These are phyloP conservation scores for Plantago ovata DNA, from an alignment of 257 asterid species.

Conservation along the genomic window DNA sequence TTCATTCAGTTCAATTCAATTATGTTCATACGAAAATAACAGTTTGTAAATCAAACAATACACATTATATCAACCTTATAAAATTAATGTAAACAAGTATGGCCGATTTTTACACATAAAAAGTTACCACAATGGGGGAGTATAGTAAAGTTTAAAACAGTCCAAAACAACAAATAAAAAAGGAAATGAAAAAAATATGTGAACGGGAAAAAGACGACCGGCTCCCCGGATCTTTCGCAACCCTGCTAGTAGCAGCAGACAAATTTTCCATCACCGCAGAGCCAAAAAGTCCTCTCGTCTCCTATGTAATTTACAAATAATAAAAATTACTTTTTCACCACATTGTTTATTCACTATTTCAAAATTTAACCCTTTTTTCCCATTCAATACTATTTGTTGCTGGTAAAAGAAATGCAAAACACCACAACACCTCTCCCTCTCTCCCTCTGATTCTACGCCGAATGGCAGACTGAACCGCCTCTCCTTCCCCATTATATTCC, in stretches of 20 bases:
- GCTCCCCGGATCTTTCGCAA: constrained; percentile 65
- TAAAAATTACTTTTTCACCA: no score
- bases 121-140: no score
- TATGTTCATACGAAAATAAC: no score
- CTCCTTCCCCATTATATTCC: constrained; percentile 68
- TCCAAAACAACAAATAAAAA: no score
- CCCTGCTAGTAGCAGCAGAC: constrained; percentile 43
- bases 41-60: no score
- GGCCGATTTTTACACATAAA: no score
- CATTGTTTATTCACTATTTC: constrained; percentile 13
- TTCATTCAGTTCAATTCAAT: no score
- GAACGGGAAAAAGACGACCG: constrained; percentile 27
- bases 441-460: constrained; percentile 77
- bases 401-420: not conserved
- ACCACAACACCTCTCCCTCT: no score
- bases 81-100: no score
- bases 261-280: constrained; percentile 36
- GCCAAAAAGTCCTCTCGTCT: constrained; percentile 19
- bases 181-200: no score
- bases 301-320: not conserved
- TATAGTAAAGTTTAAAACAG: no score
- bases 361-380: not conserved
- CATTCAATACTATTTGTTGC: not conserved
- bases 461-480: constrained; percentile 84
- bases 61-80: no score